Evolutionary conservation across 306 rosid species (phyloP).

Genomic region (Medicago arabica): DNA sequence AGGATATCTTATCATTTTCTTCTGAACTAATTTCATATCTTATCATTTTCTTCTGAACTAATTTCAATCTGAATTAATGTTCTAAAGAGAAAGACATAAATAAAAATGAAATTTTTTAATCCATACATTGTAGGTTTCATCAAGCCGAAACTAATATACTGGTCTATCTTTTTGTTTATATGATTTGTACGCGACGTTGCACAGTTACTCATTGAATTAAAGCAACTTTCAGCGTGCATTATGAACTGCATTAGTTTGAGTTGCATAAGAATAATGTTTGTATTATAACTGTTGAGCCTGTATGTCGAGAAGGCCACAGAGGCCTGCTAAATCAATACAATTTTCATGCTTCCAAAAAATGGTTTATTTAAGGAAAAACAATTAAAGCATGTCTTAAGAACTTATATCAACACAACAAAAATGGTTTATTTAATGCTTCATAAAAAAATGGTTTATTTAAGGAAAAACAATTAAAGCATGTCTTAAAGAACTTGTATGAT

Average conservation of each 20-base stretch:
- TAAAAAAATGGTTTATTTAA: neutral
- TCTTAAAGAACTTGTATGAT: conserved; percentile 15
- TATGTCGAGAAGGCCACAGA: neutral
- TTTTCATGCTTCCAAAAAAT: too few relatives aligned
- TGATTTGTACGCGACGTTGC: conserved; percentile 10
- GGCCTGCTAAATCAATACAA: conserved; percentile 9
- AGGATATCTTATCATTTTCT: conserved; percentile 26
- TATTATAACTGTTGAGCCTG: neutral
- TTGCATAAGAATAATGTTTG: neutral
- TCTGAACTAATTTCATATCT: neutral
- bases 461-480: conserved; percentile 24
- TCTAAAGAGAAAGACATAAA: neutral
- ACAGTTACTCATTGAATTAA: conserved; percentile 8
- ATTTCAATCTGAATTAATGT: conserved; percentile 22
- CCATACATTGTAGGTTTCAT: conserved; percentile 14
- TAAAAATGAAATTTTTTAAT: conserved; percentile 16
- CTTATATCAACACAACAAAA: conserved; percentile 7
- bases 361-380: conserved; percentile 7
- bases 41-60: conserved; percentile 22
- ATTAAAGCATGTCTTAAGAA: conserved; percentile 15
- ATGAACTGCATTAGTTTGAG: neutral
- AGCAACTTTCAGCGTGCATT: neutral
- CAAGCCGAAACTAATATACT: neutral
- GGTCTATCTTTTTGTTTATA: conserved; percentile 1
- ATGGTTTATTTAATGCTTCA: neutral